These are phyloP conservation scores for Rhodotorula diobovata DNA, from an alignment of 768 basidiomycete genomes.

Conservation along the genomic window DNA sequence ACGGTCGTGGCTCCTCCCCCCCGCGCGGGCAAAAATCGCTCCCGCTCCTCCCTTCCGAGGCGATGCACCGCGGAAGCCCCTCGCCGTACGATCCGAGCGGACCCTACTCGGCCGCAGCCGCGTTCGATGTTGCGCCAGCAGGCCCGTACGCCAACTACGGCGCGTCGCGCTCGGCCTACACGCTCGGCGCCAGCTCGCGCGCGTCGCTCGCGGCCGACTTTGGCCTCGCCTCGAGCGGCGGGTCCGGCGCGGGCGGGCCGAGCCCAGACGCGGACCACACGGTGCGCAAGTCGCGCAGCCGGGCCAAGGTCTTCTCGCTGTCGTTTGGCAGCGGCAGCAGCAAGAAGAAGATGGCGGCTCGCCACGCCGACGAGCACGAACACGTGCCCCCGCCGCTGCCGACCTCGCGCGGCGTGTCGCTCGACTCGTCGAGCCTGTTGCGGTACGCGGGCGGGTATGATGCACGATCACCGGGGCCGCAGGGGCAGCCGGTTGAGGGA, in stretches of 20 bases:
- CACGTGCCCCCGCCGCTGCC: not conserved
- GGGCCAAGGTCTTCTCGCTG: slow-evolving; percentile 17
- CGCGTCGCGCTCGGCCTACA: slow-evolving; percentile 30
- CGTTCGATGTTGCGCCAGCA: not conserved
- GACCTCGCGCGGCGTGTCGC: not conserved
- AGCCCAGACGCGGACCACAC: too few species aligned
- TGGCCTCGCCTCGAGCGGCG: not conserved
- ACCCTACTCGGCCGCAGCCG: not conserved
- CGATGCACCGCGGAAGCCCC: not conserved
- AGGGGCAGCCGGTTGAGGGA: not conserved
- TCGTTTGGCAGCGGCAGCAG: not conserved
- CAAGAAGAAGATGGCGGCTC: not conserved
- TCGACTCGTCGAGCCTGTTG: not conserved
- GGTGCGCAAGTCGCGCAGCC: not conserved
- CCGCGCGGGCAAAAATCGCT: slow-evolving; percentile 14
- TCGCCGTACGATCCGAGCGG: not conserved
- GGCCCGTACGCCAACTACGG: slow-evolving; percentile 7
- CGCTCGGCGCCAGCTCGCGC: slow-evolving; percentile 2
- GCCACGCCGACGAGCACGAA: too few species aligned
- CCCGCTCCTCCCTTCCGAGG: slow-evolving; percentile 17
- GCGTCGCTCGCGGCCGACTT: not conserved
- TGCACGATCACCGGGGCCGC: too few species aligned
- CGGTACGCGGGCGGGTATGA: not conserved
- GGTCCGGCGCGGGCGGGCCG: not conserved
- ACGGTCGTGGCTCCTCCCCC: not conserved